These are phyloP conservation scores for Elongisporangium undulatum DNA, from an alignment of 352 stramenopile genomes.

Conservation along the genomic window DNA sequence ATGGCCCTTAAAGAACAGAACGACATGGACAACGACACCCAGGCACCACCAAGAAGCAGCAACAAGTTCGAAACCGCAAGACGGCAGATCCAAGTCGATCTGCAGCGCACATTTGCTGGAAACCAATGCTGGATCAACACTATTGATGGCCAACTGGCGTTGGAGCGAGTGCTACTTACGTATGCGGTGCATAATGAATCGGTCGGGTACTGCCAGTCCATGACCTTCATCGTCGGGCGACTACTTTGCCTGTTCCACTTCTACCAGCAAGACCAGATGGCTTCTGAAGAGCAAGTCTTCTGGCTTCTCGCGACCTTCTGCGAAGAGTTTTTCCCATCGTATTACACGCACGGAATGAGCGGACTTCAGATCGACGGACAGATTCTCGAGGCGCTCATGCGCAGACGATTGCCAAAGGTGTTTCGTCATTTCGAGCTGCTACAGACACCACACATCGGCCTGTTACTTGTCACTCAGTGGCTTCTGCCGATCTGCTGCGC, in stretches of 20 bases:
- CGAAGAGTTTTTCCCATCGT: conserved; percentile 51
- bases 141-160: conserved; percentile 24
- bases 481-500: conserved; percentile 59
- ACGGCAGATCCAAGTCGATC: conserved; percentile 57
- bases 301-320: conserved; percentile 56
- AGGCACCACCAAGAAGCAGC: conserved; percentile 7
- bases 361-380: conserved; percentile 51
- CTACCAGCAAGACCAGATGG: neutral
- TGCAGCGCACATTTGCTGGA: conserved; percentile 65
- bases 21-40: neutral
- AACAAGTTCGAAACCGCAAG: conserved; percentile 29
- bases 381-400: conserved; percentile 50
- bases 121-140: conserved; percentile 67
- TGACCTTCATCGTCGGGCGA: conserved; percentile 85
- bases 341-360: conserved; percentile 63
- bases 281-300: conserved; percentile 46
- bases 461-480: conserved; percentile 67
- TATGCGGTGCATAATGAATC: conserved; percentile 75
- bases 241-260: conserved; percentile 55
- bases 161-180: conserved; percentile 68
- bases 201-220: conserved; percentile 88
- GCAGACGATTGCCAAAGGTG: conserved; percentile 43
- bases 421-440: conserved; percentile 53
- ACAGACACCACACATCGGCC: conserved; percentile 41
- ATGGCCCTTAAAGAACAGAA: neutral